Percentiles rank a stretch among this genome's conserved stretches.
phyloP scores from a whole-genome alignment of 1,284 basidiomycete species.

The Austroboletus rostrupii region DNA sequence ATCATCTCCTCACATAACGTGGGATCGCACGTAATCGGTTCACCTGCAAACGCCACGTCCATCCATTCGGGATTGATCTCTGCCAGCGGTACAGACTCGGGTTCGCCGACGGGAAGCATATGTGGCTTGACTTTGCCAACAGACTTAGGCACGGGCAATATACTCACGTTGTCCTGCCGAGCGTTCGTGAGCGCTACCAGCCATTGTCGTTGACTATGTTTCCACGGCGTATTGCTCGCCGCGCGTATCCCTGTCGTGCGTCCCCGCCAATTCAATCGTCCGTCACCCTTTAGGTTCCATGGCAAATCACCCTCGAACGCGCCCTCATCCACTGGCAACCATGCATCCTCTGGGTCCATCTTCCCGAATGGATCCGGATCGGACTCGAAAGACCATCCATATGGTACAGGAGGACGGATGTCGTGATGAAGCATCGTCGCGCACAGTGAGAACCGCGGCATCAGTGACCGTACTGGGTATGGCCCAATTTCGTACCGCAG shows the following conservation, averaged over 20 bases:
- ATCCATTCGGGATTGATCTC: conserved; percentile 48
- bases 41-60: conserved; percentile 54
- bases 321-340: conserved; percentile 8
- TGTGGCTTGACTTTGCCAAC: background rate
- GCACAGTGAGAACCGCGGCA: conserved; percentile 57
- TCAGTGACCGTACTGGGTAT: conserved; percentile 40
- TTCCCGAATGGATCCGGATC: background rate
- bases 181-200: conserved; percentile 37
- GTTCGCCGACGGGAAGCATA: conserved; percentile 38
- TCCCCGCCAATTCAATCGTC: conserved; percentile 61
- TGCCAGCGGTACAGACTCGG: conserved; percentile 33
- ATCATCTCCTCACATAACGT: conserved; percentile 42
- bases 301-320: conserved; percentile 41
- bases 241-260: conserved; percentile 63
- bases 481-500: conserved; percentile 52
- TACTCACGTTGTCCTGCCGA: conserved; percentile 28
- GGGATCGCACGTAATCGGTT: conserved; percentile 42
- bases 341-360: background rate
- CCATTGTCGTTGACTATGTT: conserved; percentile 42
- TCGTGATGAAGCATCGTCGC: conserved; percentile 56
- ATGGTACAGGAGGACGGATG: conserved; percentile 51
- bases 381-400: conserved; percentile 39
- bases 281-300: conserved; percentile 56
- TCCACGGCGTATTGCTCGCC: conserved; percentile 42
- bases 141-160: conserved; percentile 18